A percentile compares a stretch with the other conserved stretches of the same genome.
Conservation (phyloP, 2,329 filamentous ascomycete genomes). For the Colletotrichum musae region DNA sequence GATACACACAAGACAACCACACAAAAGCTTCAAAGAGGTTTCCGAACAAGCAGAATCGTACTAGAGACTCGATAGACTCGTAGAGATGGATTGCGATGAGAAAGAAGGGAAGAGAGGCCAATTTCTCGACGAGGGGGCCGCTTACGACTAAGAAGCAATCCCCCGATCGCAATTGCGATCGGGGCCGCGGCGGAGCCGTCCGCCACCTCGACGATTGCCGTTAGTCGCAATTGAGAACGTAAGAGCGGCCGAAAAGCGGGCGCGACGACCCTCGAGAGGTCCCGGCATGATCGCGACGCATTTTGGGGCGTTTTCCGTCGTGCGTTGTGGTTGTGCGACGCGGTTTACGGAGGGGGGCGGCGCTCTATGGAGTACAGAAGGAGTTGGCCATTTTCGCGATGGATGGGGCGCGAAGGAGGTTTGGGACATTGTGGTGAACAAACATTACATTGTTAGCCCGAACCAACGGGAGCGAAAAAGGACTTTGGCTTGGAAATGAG, state of each 20-base stretch:
- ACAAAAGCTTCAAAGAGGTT: not conserved
- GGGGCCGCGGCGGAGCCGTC: slow-evolving; percentile 34
- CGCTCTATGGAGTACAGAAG: no score
- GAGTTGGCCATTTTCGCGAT: no score
- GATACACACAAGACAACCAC: slow-evolving; percentile 12
- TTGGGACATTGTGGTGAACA: not conserved
- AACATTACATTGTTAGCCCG: not conserved
- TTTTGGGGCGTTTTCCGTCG: slow-evolving; percentile 11
- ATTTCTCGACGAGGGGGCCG: slow-evolving; percentile 34
- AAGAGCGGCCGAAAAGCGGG: not conserved
- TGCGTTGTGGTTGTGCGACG: slow-evolving; percentile 3
- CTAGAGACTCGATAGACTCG: not conserved
- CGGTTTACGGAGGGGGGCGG: not conserved
- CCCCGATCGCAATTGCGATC: slow-evolving; percentile 42
- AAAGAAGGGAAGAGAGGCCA: slow-evolving; percentile 28
- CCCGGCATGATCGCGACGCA: not conserved
- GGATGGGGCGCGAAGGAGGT: no score
- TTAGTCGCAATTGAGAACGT: slow-evolving; percentile 33
- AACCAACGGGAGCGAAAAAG: no score
- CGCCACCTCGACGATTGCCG: slow-evolving; percentile 34
- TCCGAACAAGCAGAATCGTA: not conserved
- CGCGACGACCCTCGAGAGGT: not conserved
- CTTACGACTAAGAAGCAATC: slow-evolving; percentile 41
- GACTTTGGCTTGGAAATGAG: not conserved
- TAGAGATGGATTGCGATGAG: slow-evolving; percentile 24